Conservation (phyloP, 192 early-diverging fungal genomes). For the Diversispora epigaea region DNA sequence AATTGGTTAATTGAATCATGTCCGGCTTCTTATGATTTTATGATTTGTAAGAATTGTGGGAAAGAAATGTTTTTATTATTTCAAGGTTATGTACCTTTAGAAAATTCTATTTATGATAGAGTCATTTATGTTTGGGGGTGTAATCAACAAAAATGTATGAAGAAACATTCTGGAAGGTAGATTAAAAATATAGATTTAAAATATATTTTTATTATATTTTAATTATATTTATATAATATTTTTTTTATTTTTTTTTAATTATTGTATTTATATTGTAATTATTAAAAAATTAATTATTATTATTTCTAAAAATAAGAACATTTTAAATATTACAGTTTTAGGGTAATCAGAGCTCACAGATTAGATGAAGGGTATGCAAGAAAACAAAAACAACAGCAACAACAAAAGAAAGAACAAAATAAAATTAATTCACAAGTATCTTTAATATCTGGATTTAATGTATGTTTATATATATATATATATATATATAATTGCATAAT, state of each 20-base stretch:
- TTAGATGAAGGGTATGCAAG: conserved; percentile 64
- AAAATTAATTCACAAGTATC: background rate
- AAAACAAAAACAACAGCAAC: conserved; percentile 50
- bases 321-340: conserved; percentile 45
- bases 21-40: conserved; percentile 37
- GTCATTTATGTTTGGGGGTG: conserved; percentile 82
- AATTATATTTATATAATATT: background rate
- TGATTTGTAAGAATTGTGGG: conserved; percentile 58
- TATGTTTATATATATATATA: background rate
- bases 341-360: conserved; percentile 60
- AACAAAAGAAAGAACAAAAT: conserved; percentile 28
- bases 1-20: conserved; percentile 45
- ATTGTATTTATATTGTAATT: no score
- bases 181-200: background rate
- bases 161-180: conserved; percentile 62
- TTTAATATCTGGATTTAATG: conserved; percentile 23
- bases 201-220: background rate
- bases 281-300: no score
- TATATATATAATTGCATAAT: background rate
- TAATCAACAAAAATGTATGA: conserved; percentile 72
- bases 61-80: conserved; percentile 63
- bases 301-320: no score
- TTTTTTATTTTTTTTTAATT: background rate
- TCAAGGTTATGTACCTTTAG: conserved; percentile 75
- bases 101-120: conserved; percentile 67